These are phyloP conservation scores for Picocystis sp. DNA, from an alignment of 163 green algal species.

Conservation along the genomic window DNA sequence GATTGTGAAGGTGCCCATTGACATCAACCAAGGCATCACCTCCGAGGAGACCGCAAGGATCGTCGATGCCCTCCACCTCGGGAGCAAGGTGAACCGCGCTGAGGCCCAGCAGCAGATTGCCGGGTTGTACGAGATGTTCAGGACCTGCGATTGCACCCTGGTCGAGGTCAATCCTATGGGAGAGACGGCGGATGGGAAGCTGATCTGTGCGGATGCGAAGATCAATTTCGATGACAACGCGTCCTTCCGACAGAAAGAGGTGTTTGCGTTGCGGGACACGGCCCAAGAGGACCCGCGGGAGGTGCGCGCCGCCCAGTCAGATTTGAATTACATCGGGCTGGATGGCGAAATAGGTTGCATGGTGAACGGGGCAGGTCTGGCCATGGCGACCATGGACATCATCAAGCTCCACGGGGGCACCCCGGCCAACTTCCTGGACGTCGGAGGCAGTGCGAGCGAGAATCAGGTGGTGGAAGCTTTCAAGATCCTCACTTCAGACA, in stretches of 20 bases:
- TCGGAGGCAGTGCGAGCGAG: conserved; percentile 81
- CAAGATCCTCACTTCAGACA: conserved; percentile 84
- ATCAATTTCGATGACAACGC: conserved; percentile 98
- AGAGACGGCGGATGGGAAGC: conserved; percentile 52
- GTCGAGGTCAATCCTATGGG: conserved; percentile 96
- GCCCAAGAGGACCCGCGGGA: conserved; percentile 82
- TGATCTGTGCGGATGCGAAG: conserved; percentile 95
- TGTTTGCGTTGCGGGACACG: conserved; percentile 75
- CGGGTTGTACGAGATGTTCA: conserved; percentile 80
- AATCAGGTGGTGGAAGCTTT: conserved; percentile 84
- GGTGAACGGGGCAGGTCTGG: conserved; percentile 94
- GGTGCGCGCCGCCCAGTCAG: conserved; percentile 71
- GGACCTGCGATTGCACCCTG: conserved; percentile 86
- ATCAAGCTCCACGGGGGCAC: conserved; percentile 87
- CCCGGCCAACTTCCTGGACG: conserved; percentile 96
- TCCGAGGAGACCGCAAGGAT: conserved; percentile 59
- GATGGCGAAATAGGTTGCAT: conserved; percentile 79
- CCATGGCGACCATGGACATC: conserved; percentile 99
- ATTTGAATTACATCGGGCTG: conserved; percentile 98
- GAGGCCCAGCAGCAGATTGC: conserved; percentile 76
- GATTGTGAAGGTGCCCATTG: conserved; percentile 84
- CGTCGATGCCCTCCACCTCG: conserved; percentile 47
- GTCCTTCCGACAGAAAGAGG: conserved; percentile 79
- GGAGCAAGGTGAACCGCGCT: conserved; percentile 47
- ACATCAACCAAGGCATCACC: conserved; percentile 74